Conservation (phyloP, 805 yeast genomes). For the Kurtzmaniella cleridarum region DNA sequence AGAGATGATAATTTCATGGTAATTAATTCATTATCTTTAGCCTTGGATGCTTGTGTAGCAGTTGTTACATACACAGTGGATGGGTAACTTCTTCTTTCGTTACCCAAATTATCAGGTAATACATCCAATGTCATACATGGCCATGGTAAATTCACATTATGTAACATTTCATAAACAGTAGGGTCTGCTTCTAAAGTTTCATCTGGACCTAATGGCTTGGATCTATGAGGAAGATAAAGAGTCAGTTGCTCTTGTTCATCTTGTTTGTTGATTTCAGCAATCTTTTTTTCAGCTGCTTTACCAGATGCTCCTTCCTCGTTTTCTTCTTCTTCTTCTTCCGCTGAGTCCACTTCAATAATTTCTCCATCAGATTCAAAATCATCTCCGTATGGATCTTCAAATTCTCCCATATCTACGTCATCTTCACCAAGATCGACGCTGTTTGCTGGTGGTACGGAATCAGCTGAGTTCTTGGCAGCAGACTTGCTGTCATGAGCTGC, state of each 20-base stretch:
- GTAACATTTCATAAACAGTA: conserved; percentile 92
- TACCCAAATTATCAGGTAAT: conserved; percentile 79
- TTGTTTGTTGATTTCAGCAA: conserved; percentile 30
- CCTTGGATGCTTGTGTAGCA: conserved; percentile 87
- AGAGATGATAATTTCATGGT: conserved; percentile 79
- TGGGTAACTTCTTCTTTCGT: conserved; percentile 85
- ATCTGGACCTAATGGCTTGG: conserved; percentile 89
- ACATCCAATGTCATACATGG: conserved; percentile 91
- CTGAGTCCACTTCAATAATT: conserved; percentile 70
- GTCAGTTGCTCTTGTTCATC: conserved; percentile 34
- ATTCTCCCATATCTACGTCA: conserved; percentile 70
- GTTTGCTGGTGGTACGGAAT: conserved; percentile 35
- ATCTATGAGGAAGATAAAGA: conserved; percentile 81
- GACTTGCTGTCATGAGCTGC: conserved; percentile 16
- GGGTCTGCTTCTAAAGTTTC: conserved; percentile 97
- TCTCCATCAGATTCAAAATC: conserved; percentile 91
- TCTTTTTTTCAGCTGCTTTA: conserved; percentile 25
- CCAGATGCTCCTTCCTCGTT: conserved; percentile 45
- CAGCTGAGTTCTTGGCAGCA: conserved; percentile 30
- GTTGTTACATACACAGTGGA: conserved; percentile 81
- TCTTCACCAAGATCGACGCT: conserved; percentile 8
- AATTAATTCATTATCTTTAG: conserved; percentile 83
- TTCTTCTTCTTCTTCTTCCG: conserved; percentile 38
- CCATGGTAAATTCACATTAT: conserved; percentile 92
- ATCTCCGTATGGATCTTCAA: conserved; percentile 85